Evolutionary conservation across 768 basidiomycete species (phyloP).

Genomic region (Lentinula boryana): DNA sequence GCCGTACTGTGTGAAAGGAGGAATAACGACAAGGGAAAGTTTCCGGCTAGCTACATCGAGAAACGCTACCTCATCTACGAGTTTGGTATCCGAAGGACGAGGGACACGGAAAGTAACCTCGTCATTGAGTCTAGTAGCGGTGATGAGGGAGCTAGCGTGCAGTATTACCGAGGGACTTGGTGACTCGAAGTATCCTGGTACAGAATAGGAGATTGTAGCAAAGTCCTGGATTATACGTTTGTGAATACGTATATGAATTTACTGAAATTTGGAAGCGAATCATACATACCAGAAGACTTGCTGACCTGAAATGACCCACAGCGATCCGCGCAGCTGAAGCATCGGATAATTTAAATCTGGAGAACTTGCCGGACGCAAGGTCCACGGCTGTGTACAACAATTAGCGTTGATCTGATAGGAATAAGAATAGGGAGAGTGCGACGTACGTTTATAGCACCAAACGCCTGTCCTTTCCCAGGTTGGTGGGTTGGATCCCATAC

Average conservation of each 20-base stretch:
- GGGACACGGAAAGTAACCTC: slow-evolving; percentile 18
- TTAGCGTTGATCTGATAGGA: background rate
- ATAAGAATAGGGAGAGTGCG: too few relatives aligned
- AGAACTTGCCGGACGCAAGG: background rate
- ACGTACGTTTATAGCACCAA: slow-evolving; percentile 1
- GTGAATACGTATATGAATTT: background rate
- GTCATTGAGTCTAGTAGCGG: slow-evolving; percentile 13
- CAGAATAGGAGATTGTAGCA: slow-evolving; percentile 21
- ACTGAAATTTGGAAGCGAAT: background rate
- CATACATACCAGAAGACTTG: slow-evolving; percentile 1
- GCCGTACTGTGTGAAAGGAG: background rate
- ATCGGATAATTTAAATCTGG: background rate
- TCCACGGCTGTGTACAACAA: background rate
- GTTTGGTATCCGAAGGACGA: slow-evolving; percentile 5
- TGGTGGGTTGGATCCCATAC: slow-evolving; percentile 13
- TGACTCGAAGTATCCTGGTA: slow-evolving; percentile 19
- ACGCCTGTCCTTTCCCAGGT: background rate
- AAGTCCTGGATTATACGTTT: slow-evolving; percentile 13
- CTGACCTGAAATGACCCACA: slow-evolving; percentile 7
- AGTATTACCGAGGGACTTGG: slow-evolving; percentile 17
- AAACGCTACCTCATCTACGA: slow-evolving; percentile 5
- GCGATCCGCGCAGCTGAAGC: slow-evolving; percentile 14
- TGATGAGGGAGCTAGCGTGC: slow-evolving; percentile 3
- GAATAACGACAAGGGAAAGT: slow-evolving; percentile 11
- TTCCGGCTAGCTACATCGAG: slow-evolving; percentile 14